phyloP scores from a whole-genome alignment of 257 asterid species.

The Ilex aquifolium region DNA sequence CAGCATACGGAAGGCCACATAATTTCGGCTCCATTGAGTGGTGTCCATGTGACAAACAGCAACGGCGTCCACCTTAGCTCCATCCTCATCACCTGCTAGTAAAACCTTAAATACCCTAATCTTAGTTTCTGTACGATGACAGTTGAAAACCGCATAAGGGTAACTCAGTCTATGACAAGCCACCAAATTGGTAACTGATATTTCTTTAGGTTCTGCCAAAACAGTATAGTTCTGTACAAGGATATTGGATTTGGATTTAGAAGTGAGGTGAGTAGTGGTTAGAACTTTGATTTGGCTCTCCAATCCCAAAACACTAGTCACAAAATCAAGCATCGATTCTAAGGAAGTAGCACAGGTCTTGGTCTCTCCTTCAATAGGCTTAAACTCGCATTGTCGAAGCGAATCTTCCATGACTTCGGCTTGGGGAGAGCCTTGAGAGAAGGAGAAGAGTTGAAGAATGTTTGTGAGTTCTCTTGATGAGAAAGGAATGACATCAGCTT shows the following conservation, averaged over 20 bases:
- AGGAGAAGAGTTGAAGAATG: slow-evolving; percentile 43
- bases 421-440: slow-evolving; percentile 55
- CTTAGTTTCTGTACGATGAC: slow-evolving; percentile 53
- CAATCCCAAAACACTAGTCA: slow-evolving; percentile 31
- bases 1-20: slow-evolving; percentile 53
- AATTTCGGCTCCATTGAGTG: slow-evolving; percentile 59
- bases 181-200: slow-evolving; percentile 36
- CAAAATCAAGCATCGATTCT: slow-evolving; percentile 58
- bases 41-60: slow-evolving; percentile 92
- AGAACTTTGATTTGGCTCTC: slow-evolving; percentile 21
- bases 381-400: slow-evolving; percentile 47
- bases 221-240: slow-evolving; percentile 42
- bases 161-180: slow-evolving; percentile 80
- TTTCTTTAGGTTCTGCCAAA: slow-evolving; percentile 24
- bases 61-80: slow-evolving; percentile 51
- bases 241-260: slow-evolving; percentile 9
- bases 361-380: slow-evolving; percentile 57
- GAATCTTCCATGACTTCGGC: slow-evolving; percentile 65
- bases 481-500: slow-evolving; percentile 64
- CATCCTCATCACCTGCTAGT: slow-evolving; percentile 43
- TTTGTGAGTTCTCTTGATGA: slow-evolving; percentile 32
- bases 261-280: slow-evolving; percentile 42
- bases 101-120: slow-evolving; percentile 46
- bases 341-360: slow-evolving; percentile 67
- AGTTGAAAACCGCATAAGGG: slow-evolving; percentile 57